Evolutionary conservation across 1,284 basidiomycete genomes (phyloP), one percentile per base, ranked within the genome.

Genomic region (Trichosporon faecale): DNA sequence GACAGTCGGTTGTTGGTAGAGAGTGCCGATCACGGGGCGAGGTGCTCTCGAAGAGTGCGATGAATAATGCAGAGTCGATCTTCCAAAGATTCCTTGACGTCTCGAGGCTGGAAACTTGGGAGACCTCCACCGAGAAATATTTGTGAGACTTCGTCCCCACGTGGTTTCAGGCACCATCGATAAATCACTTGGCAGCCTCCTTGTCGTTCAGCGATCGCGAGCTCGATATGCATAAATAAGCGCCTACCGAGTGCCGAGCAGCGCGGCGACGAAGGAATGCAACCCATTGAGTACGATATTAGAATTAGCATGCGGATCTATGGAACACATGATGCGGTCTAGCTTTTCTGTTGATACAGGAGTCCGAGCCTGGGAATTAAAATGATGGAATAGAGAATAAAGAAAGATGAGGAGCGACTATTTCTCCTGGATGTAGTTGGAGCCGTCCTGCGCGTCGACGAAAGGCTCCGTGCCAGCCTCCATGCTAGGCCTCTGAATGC

Each of bases 401-500:
- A 52, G 49, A 52, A 25, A 12, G 18, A 21, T 9, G 21, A 9
- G 40, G 9, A 9, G 6, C 49, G 21, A n/a, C 12, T 23, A 52
- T 21, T 52, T 52, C 49, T 52, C 49, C 49, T 52, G 40, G 18
- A 44, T n/a, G 49, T 52, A 25, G 49, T 25, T 18, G 16, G 44
- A 7, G 8, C 44, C 44, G 23, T 18, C 14, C 49, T 52, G 21
- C 3, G 49, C 21, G 11, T 25, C n/a, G 49, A 23, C 23, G 49
- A 52, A 52, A 21, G 49, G 49, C 49, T 29, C 57, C 12, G 29
- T 14, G 29, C 57, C 57, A 61, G 16, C 27, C 27, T 73, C 72
- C 37, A 70, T 46, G 27, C 69, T 71, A 16, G 72, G 72, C 21
- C 72, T 69, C 66, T 73, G 68, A 46, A 73, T n/a, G 9, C 63